Base-by-base conservation (phyloP, 495 filamentous ascomycete species). In the Halenospora varia region DNA sequence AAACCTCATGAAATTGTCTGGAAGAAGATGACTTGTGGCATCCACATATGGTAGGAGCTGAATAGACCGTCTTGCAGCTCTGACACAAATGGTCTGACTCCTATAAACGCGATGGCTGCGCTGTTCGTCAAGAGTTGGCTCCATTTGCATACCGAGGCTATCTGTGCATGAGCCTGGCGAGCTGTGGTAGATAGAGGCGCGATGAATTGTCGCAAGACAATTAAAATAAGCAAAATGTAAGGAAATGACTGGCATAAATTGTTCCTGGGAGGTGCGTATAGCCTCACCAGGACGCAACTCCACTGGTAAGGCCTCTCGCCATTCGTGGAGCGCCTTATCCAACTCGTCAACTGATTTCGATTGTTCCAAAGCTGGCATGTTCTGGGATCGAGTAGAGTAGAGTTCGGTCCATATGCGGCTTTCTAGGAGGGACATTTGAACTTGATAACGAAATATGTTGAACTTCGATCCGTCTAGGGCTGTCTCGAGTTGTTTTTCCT, bases 171-270 rank as follows among this genome's bases (percentile, higher is more conserved):
- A 22, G n/a, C 35, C 47, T 18, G 44, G 44, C 25, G 51, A 53
- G 46, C 52, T 29, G 10, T 59, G 25, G 18, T 55, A 22, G 10
- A 23, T 22, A 13, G 60, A 48, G 3, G 40, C 13, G 10, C 57
- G 56, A 25, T 63, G 57, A n/a, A 63, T 1, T 15, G 49, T 9
- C 4, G 42, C 53, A 4, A 63, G 15, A 24, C 19, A 23, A 25
- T 56, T 23, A 6, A 50, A 56, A 57, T 63, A 63, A 46, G 55
- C 24, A 35, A 63, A 60, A 42, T 63, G 56, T 46, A 63, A 47
- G 51, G 60, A 56, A 25, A 60, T 15, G 2, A 55, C 53, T 3
- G 40, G 40, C 8, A 53, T 18, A 20, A 47, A 55, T n/a, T 52
- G 29, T 17, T 60, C 53, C 20, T 48, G 35, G 23, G 46, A 49